Evolutionary conservation across 2,329 filamentous ascomycete species (phyloP).

Genomic region (Fusarium incarnatum): DNA sequence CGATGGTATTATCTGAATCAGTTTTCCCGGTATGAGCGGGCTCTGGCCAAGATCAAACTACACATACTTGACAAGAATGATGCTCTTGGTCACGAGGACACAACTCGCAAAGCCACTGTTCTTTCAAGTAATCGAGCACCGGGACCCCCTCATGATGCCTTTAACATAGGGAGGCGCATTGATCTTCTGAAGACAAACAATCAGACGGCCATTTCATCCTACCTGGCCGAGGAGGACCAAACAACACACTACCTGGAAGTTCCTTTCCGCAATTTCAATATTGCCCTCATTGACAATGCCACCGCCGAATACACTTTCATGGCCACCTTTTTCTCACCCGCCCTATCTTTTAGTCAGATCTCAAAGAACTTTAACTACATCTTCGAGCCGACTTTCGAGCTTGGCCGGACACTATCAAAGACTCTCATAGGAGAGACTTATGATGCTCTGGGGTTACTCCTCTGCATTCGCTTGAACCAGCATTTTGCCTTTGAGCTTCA

Average conservation of each 20-base stretch:
- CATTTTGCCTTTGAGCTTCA: constrained; percentile 95
- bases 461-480: constrained; percentile 95
- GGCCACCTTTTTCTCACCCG: constrained; percentile 86
- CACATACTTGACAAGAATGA: constrained; percentile 87
- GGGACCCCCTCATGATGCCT: constrained; percentile 81
- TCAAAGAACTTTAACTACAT: constrained; percentile 87
- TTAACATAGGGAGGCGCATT: constrained; percentile 86
- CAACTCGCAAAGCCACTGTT: constrained; percentile 71
- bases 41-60: constrained; percentile 85
- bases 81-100: constrained; percentile 82
- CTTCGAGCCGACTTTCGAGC: constrained; percentile 88
- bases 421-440: constrained; percentile 79
- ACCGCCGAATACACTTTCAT: constrained; percentile 96
- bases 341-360: constrained; percentile 79
- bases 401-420: constrained; percentile 82
- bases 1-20: constrained; percentile 96
- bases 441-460: constrained; percentile 86
- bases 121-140: constrained; percentile 60
- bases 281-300: constrained; percentile 92
- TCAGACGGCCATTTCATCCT: constrained; percentile 83
- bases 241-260: constrained; percentile 87
- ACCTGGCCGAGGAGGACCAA: constrained; percentile 91
- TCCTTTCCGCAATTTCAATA: constrained; percentile 93
- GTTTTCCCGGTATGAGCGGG: constrained; percentile 87
- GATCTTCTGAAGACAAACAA: constrained; percentile 82